Conservation (phyloP, 1,284 basidiomycete genomes). For the Neolentinus lepideus region DNA sequence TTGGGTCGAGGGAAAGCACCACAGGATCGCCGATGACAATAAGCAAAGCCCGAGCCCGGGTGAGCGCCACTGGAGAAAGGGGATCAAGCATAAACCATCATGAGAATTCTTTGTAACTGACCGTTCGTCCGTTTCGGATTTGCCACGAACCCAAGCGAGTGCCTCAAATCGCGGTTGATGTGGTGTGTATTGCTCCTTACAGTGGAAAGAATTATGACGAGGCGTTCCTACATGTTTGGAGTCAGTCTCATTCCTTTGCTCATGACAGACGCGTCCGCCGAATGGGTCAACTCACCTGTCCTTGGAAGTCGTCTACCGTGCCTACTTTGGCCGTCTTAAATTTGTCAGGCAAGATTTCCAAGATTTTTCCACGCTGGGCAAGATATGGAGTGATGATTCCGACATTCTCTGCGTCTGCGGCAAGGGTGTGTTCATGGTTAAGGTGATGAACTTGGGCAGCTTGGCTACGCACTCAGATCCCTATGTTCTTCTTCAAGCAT, state of each 20-base stretch:
- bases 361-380: conserved; percentile 43
- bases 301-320: conserved; percentile 58
- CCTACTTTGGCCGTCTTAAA: conserved; percentile 37
- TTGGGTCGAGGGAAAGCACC: conserved; percentile 40
- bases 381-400: conserved; percentile 51
- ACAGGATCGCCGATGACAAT: conserved; percentile 50
- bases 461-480: conserved; percentile 22
- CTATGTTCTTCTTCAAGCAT: conserved; percentile 21
- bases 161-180: conserved; percentile 31
- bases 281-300: conserved; percentile 33
- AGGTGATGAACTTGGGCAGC: background rate
- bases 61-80: conserved; percentile 24
- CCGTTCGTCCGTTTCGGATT: conserved; percentile 40
- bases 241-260: background rate
- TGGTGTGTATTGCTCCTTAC: conserved; percentile 32
- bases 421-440: background rate
- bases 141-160: conserved; percentile 39
- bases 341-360: conserved; percentile 21
- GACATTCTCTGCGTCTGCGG: conserved; percentile 33
- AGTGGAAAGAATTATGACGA: conserved; percentile 37
- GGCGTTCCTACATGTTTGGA: conserved; percentile 27
- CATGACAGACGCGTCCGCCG: background rate
- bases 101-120: conserved; percentile 11
- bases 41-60: conserved; percentile 49
- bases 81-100: background rate